Evolutionary conservation across 2,329 filamentous ascomycete species (phyloP), one percentile per base, ranked within the genome.

Genomic region (Thermoascus crustaceus): DNA sequence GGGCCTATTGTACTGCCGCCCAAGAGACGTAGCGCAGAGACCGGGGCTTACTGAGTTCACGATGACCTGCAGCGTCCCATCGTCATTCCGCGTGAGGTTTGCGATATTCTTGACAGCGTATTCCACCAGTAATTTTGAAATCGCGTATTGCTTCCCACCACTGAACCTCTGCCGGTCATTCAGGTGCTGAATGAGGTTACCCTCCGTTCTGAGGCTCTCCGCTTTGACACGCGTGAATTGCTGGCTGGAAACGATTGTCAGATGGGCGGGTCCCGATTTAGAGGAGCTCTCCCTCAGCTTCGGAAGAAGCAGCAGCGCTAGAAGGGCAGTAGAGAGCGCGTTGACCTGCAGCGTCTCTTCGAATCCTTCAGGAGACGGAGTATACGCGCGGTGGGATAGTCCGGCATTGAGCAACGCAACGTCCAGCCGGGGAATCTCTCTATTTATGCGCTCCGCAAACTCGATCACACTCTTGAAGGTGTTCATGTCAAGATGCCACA

Each of bases 341-440:
- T 79, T 78, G 43, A 77, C 69, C 49, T 79, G 74, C 7, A 80
- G 43, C 2, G 64, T 69, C 35, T 66, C 57, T 39, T 75, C 71
- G 58, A 64, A 74, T 4, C 67, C 71, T 20, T 68, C 65, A 2
- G 52, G 32, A 0, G 61, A 61, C 1, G 47, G 37, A 2, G 39
- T 43, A 41, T 61, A 68, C 14, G 55, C 47, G 9, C 57, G 50
- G 30, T 60, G 58, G 41, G 61, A 61, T 4, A 66, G 34, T n/a
- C 66, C 67, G 0, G 66, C 66, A 38, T 69, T 69, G 2, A 71
- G 50, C 1, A 71, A 43, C 2, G 57, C 67, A 11, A 67, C 56
- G 39, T 73, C 66, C 4, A 73, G 47, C 6, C 53, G 51, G 4
- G 54, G 44, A 1, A 69, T 38, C 23, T 61, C 54, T 4, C 42